phyloP scores from a whole-genome alignment of 2,329 filamentous ascomycete genomes.

The Penicillium thymicola region DNA sequence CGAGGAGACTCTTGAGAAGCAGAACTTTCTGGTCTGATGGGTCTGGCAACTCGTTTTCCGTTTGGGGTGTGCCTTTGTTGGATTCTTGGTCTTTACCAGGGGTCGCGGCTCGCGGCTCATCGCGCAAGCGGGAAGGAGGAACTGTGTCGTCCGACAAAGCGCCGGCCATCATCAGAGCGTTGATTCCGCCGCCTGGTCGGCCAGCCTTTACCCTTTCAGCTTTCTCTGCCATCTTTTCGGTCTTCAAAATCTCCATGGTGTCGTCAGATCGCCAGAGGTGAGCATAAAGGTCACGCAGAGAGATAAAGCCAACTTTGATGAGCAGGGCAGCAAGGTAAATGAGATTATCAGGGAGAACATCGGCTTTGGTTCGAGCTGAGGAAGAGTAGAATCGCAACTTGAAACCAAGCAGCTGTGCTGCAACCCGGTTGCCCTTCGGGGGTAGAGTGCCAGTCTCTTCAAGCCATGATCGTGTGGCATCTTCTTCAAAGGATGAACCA shows the following conservation, averaged over 20 bases:
- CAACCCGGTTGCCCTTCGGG: constrained; percentile 81
- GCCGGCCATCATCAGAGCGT: constrained; percentile 83
- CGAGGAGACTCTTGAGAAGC: constrained; percentile 78
- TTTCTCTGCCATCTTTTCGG: constrained; percentile 69
- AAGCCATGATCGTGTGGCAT: constrained; percentile 70
- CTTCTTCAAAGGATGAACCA: constrained; percentile 46
- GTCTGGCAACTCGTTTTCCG: constrained; percentile 58
- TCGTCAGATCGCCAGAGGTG: constrained; percentile 86
- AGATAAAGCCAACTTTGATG: constrained; percentile 97
- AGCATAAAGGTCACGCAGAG: constrained; percentile 82
- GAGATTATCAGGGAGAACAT: constrained; percentile 83
- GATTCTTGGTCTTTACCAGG: constrained; percentile 53
- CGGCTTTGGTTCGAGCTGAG: constrained; percentile 67
- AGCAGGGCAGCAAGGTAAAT: constrained; percentile 88
- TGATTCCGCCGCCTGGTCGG: constrained; percentile 68
- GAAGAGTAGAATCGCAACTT: constrained; percentile 95
- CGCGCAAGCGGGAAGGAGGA: constrained; percentile 50
- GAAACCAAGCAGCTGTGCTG: constrained; percentile 92
- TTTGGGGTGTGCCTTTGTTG: constrained; percentile 37
- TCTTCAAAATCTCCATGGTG: constrained; percentile 71
- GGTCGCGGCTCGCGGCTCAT: constrained; percentile 53
- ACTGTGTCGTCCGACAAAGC: constrained; percentile 79
- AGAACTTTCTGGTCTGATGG: constrained; percentile 84
- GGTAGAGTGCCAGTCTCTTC: constrained; percentile 75
- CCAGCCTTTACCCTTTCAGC: constrained; percentile 71